phyloP scores from a whole-genome alignment of 2,329 filamentous ascomycete genomes.

The Teratosphaeria destructans region DNA sequence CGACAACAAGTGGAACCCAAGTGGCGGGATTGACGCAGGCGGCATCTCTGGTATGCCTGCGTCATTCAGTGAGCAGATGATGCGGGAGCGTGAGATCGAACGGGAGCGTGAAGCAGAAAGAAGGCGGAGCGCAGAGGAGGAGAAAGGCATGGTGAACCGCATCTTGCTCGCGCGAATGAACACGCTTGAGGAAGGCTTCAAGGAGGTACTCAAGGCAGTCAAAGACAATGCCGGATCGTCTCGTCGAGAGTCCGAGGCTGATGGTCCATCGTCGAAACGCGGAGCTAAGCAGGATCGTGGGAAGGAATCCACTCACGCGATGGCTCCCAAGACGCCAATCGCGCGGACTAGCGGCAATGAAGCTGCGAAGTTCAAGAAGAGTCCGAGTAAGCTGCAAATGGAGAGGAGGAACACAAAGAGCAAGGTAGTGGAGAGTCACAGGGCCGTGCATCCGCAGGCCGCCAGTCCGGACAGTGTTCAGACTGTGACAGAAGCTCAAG shows the following conservation, averaged over 20 bases:
- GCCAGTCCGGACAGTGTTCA: constrained; percentile 14
- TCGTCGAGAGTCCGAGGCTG: constrained; percentile 20
- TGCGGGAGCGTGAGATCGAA: constrained; percentile 42
- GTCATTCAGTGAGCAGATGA: constrained; percentile 40
- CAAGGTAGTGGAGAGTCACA: constrained; percentile 9
- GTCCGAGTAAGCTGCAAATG: constrained; percentile 16
- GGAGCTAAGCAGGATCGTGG: not conserved
- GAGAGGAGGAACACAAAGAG: constrained; percentile 6
- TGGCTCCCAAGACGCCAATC: constrained; percentile 15
- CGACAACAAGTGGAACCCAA: constrained; percentile 48
- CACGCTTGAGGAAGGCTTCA: constrained; percentile 80
- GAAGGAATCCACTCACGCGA: not conserved
- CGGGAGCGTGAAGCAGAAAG: constrained; percentile 29
- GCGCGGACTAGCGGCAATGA: constrained; percentile 15
- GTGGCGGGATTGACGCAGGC: constrained; percentile 45
- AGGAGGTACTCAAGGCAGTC: constrained; percentile 46
- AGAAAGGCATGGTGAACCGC: constrained; percentile 64
- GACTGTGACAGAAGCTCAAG: constrained; percentile 10
- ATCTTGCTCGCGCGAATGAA: constrained; percentile 86
- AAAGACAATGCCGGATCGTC: constrained; percentile 17
- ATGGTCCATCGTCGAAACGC: constrained; percentile 3
- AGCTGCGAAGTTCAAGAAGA: constrained; percentile 10
- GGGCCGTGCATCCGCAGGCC: constrained; percentile 4
- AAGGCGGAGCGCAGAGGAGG: constrained; percentile 33
- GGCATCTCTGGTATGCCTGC: constrained; percentile 26